Conservation (phyloP, 805 yeast species). For the Torulaspora quercuum region DNA sequence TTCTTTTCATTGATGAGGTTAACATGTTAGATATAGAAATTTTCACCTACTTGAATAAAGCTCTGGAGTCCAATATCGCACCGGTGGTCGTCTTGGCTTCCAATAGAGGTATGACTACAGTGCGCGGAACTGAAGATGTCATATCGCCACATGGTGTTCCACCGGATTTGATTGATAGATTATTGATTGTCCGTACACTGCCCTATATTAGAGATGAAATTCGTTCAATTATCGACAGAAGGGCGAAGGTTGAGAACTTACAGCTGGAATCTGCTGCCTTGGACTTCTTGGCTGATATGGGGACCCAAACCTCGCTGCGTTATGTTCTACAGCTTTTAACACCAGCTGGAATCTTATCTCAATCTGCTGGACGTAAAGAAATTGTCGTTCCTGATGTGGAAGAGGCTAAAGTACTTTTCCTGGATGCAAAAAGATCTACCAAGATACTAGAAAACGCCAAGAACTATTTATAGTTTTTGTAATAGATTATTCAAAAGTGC, state of each 20-base stretch:
- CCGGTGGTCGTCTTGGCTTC: slow-evolving; percentile 96
- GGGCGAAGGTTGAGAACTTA: slow-evolving; percentile 75
- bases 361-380: slow-evolving; percentile 66
- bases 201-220: slow-evolving; percentile 87
- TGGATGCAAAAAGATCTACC: slow-evolving; percentile 82
- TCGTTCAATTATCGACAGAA: slow-evolving; percentile 71
- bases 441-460: slow-evolving; percentile 48
- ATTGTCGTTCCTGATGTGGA: slow-evolving; percentile 69
- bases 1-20: slow-evolving; percentile 94
- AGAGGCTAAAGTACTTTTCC: slow-evolving; percentile 75
- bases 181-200: slow-evolving; percentile 85
- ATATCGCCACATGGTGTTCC: slow-evolving; percentile 96
- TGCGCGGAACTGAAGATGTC: slow-evolving; percentile 84
- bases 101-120: slow-evolving; percentile 87
- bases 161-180: slow-evolving; percentile 86
- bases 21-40: slow-evolving; percentile 98
- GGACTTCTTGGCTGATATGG: slow-evolving; percentile 67
- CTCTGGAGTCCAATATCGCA: slow-evolving; percentile 85
- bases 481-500: slow-evolving; percentile 1
- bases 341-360: slow-evolving; percentile 82
- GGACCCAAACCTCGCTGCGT: slow-evolving; percentile 76
- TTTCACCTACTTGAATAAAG: slow-evolving; percentile 90
- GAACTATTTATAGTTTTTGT: slow-evolving; percentile 35
- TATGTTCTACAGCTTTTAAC: slow-evolving; percentile 88
- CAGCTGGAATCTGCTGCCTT: slow-evolving; percentile 66